A percentile compares a stretch with the other conserved stretches of the same genome.
Conservation (phyloP, 1,139 yeast genomes). For the Candida smagusa region DNA sequence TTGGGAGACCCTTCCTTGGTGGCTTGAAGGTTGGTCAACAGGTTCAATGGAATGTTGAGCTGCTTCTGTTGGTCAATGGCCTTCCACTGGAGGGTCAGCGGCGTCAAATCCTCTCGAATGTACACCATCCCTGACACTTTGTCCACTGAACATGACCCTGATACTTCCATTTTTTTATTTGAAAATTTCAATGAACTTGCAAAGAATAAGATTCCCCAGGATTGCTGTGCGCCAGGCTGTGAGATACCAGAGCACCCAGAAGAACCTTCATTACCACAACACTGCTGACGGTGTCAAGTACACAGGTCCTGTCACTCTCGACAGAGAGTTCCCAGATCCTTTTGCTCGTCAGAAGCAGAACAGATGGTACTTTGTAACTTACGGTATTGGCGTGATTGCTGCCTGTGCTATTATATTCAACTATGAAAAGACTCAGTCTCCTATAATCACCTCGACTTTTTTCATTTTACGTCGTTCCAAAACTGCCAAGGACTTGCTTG, state of each 20-base stretch:
- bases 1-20: slow-evolving; percentile 69
- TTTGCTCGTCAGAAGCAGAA: slow-evolving; percentile 50
- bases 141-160: slow-evolving; percentile 69
- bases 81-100: slow-evolving; percentile 66
- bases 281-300: slow-evolving; percentile 4
- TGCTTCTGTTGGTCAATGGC: slow-evolving; percentile 59
- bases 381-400: slow-evolving; percentile 61
- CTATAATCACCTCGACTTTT: slow-evolving; percentile 82
- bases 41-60: slow-evolving; percentile 49
- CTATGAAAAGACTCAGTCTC: slow-evolving; percentile 87
- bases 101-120: slow-evolving; percentile 62
- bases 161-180: slow-evolving; percentile 25
- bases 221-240: not conserved
- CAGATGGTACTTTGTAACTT: slow-evolving; percentile 54
- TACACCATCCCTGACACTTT: slow-evolving; percentile 67
- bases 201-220: no score
- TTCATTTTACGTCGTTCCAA: slow-evolving; percentile 79
- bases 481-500: slow-evolving; percentile 62
- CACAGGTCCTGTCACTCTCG: slow-evolving; percentile 49
- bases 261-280: not conserved
- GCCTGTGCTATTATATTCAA: slow-evolving; percentile 76
- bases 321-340: slow-evolving; percentile 75
- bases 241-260: slow-evolving; percentile 4
- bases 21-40: slow-evolving; percentile 64
- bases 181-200: no score